Conservation (phyloP, 73 alveolate genomes). For the Paramecium sonneborni region DNA sequence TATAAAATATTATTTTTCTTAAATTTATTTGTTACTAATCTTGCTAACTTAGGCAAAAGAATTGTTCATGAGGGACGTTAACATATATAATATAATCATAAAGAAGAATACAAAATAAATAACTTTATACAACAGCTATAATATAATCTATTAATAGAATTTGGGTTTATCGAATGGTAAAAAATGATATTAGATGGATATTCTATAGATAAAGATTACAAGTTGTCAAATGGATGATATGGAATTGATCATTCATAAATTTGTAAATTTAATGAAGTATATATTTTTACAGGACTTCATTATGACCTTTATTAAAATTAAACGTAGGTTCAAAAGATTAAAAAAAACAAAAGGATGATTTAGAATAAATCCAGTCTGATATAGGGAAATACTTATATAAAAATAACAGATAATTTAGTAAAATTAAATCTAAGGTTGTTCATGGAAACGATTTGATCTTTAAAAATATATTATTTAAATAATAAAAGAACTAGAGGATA, state of each 20-base stretch:
- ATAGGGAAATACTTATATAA: conserved; percentile 9
- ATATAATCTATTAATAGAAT: conserved; percentile 31
- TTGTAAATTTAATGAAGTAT: conserved; percentile 85
- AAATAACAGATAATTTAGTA: background rate
- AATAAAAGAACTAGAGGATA: too few species aligned
- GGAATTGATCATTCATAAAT: conserved; percentile 89
- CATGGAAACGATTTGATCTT: conserved; percentile 82
- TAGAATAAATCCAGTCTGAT: conserved; percentile 75
- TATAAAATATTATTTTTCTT: background rate
- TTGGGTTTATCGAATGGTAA: conserved; percentile 77
- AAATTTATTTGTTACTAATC: background rate
- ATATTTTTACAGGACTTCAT: conserved; percentile 88
- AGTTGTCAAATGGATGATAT: conserved; percentile 79
- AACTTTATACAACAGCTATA: conserved; percentile 25
- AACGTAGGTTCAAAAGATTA: conserved; percentile 84
- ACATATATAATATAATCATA: background rate
- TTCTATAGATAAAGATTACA: conserved; percentile 68
- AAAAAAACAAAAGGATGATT: conserved; percentile 85
- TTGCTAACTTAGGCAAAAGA: background rate
- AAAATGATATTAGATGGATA: conserved; percentile 77
- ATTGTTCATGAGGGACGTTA: conserved; percentile 1
- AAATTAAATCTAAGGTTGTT: conserved; percentile 71
- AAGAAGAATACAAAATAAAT: background rate
- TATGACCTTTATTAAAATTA: conserved; percentile 73
- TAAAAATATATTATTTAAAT: too few species aligned